Evolutionary conservation across 2,329 filamentous ascomycete species (phyloP).

Genomic region (Cladosporium sp.): DNA sequence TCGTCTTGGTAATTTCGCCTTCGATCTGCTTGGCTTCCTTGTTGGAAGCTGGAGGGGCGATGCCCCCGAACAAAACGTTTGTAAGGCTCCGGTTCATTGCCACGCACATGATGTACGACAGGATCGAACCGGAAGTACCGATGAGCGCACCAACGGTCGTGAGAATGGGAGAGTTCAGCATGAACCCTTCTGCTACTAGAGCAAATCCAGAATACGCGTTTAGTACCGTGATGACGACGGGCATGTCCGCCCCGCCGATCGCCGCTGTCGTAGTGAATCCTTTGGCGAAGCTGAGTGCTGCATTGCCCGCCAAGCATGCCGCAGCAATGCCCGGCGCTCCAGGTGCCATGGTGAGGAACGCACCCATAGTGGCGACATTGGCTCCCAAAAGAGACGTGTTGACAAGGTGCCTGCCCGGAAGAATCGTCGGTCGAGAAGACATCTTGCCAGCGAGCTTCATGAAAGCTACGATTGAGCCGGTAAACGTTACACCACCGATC

Average conservation of each 20-base stretch:
- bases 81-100: conserved; percentile 89
- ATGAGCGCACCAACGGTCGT: conserved; percentile 84
- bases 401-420: conserved; percentile 70
- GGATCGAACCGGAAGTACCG: conserved; percentile 80
- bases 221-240: conserved; percentile 81
- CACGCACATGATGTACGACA: conserved; percentile 82
- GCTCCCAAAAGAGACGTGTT: conserved; percentile 70
- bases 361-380: conserved; percentile 78
- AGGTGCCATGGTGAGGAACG: conserved; percentile 76
- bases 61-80: conserved; percentile 83
- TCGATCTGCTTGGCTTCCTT: conserved; percentile 61
- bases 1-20: conserved; percentile 72
- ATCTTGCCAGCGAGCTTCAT: conserved; percentile 79
- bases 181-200: conserved; percentile 83
- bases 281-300: conserved; percentile 74
- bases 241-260: conserved; percentile 93
- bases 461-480: conserved; percentile 84
- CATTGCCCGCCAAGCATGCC: conserved; percentile 69
- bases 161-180: conserved; percentile 81
- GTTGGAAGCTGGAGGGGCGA: conserved; percentile 50
- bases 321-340: conserved; percentile 75
- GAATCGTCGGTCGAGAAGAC: conserved; percentile 67
- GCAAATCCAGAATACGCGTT: conserved; percentile 91
- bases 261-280: conserved; percentile 83
- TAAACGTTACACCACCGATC: conserved; percentile 81